These are phyloP conservation scores for Blastobotrys ciferrii DNA, from an alignment of 1,139 yeast genomes.

Conservation along the genomic window DNA sequence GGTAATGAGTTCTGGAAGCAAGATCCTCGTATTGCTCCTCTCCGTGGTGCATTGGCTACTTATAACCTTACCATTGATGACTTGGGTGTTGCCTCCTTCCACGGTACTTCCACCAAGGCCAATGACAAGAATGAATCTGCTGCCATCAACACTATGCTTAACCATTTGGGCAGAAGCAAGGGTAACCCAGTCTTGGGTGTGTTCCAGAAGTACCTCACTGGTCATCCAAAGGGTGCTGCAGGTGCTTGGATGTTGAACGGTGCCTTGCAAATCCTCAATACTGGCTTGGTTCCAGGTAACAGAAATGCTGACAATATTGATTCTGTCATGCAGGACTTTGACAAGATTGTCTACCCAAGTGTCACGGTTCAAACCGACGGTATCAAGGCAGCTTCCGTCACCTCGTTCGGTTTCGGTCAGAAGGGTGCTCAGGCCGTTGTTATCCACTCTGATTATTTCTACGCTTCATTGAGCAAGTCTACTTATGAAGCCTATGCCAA, in stretches of 20 bases:
- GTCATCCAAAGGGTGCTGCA: constrained; percentile 99
- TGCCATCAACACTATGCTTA: constrained; percentile 87
- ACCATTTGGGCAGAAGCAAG: constrained; percentile 91
- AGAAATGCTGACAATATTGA: constrained; percentile 98
- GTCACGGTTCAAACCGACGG: constrained; percentile 94
- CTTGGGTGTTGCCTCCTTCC: constrained; percentile 97
- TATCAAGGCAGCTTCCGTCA: constrained; percentile 92
- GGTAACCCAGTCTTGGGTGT: constrained; percentile 98
- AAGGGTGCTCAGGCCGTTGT: constrained; percentile 97
- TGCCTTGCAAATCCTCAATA: constrained; percentile 85
- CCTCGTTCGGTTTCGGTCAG: constrained; percentile 99
- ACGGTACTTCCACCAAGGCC: constrained; percentile 97
- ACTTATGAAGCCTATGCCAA: constrained; percentile 67
- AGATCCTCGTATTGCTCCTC: constrained; percentile 93
- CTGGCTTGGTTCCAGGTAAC: constrained; percentile 97
- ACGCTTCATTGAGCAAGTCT: constrained; percentile 69
- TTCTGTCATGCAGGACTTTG: constrained; percentile 72
- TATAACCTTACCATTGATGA: constrained; percentile 93
- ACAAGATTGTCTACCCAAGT: constrained; percentile 90
- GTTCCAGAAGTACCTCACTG: constrained; percentile 97
- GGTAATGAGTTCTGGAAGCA: constrained; percentile 91
- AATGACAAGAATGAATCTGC: constrained; percentile 97
- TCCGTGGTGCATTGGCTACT: constrained; percentile 94
- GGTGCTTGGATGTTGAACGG: constrained; percentile 99
- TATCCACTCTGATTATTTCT: constrained; percentile 90